phyloP scores from a whole-genome alignment of 78 protist genomes.

The Dictyostelium intermedium region DNA sequence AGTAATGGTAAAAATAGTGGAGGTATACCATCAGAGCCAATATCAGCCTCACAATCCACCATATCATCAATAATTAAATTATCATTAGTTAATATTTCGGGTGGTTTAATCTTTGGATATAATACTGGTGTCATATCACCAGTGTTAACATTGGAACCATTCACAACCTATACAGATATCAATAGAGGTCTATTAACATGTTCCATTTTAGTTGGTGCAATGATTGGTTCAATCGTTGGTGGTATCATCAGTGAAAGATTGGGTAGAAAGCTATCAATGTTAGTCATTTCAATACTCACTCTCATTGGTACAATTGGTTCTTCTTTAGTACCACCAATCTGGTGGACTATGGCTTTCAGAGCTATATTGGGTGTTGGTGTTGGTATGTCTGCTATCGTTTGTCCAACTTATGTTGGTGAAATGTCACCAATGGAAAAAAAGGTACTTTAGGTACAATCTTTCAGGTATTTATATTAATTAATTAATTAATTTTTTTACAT shows the following conservation, averaged over 20 bases:
- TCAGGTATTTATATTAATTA: not conserved
- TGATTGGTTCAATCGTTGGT: constrained; percentile 42
- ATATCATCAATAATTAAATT: constrained; percentile 24
- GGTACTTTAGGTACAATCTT: constrained; percentile 56
- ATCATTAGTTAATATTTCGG: constrained; percentile 20
- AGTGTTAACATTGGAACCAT: not conserved
- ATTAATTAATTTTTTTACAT: not conserved
- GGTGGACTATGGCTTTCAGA: constrained; percentile 1
- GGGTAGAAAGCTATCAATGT: constrained; percentile 31
- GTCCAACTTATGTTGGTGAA: constrained; percentile 60
- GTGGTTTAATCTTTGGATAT: constrained; percentile 65
- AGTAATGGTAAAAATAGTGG: not conserved
- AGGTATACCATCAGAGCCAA: not conserved
- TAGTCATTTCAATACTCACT: not conserved
- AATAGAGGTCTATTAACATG: constrained; percentile 43
- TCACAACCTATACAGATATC: not conserved
- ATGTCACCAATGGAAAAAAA: constrained; percentile 19
- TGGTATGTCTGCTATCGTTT: constrained; percentile 35
- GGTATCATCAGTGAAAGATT: constrained; percentile 21
- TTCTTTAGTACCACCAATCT: constrained; percentile 34
- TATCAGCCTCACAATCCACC: not conserved
- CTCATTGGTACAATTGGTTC: constrained; percentile 23
- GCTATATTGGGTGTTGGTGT: constrained; percentile 46
- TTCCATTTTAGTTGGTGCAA: constrained; percentile 44
- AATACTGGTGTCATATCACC: constrained; percentile 55